These are phyloP conservation scores for Purpureocillium takamizusanense DNA, from an alignment of 2,329 filamentous ascomycete genomes.

Conservation along the genomic window DNA sequence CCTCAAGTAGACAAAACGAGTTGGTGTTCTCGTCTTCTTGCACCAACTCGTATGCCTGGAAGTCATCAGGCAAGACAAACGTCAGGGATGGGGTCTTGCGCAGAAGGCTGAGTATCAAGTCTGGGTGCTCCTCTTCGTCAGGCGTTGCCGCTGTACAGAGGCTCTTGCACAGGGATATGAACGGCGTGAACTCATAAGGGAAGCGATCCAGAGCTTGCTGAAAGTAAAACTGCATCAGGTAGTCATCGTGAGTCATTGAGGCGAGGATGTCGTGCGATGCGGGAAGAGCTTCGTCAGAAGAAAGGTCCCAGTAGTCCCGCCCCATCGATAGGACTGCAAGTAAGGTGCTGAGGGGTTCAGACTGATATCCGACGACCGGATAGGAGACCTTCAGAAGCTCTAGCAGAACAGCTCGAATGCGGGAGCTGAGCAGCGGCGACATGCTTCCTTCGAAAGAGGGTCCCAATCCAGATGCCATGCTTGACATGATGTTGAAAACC, in stretches of 20 bases:
- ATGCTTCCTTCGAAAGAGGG: constrained; percentile 36
- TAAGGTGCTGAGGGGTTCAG: constrained; percentile 59
- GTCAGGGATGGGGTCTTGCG: constrained; percentile 67
- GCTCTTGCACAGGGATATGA: constrained; percentile 61
- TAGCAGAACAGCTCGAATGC: constrained; percentile 55
- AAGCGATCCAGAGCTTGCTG: constrained; percentile 66
- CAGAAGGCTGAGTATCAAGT: constrained; percentile 54
- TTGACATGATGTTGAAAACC: constrained; percentile 44
- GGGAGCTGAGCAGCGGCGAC: constrained; percentile 47
- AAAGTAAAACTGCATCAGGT: constrained; percentile 51
- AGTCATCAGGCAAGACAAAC: constrained; percentile 61
- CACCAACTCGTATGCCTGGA: constrained; percentile 66
- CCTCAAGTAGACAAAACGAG: constrained; percentile 57
- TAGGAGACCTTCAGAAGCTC: constrained; percentile 62
- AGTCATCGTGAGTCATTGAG: constrained; percentile 25
- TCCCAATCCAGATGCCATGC: constrained; percentile 40
- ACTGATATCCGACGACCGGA: constrained; percentile 61
- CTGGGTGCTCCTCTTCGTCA: constrained; percentile 25
- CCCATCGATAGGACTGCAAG: constrained; percentile 54
- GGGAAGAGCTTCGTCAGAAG: constrained; percentile 20
- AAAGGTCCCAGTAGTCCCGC: constrained; percentile 44
- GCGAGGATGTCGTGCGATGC: constrained; percentile 23
- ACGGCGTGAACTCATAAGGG: constrained; percentile 76
- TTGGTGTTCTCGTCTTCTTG: constrained; percentile 83
- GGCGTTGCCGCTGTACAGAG: constrained; percentile 35